These are phyloP conservation scores for Elsinoe ampelina DNA, from an alignment of 2,329 filamentous ascomycete species.

Conservation along the genomic window DNA sequence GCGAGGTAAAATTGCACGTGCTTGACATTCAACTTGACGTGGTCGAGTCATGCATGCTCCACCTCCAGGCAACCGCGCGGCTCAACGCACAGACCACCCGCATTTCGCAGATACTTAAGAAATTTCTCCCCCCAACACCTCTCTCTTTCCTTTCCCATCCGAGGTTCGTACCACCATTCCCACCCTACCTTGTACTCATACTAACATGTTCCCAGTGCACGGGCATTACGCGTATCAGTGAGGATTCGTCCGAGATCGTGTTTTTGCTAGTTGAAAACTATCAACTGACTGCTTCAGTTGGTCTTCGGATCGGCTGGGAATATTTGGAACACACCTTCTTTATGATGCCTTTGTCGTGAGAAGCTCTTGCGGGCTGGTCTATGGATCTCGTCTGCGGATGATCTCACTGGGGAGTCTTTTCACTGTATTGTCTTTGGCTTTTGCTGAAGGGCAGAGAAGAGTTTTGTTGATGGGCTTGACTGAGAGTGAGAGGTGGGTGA, in stretches of 20 bases:
- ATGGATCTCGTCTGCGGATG: slow-evolving; percentile 14
- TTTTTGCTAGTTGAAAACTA: slow-evolving; percentile 92
- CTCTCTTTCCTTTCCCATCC: slow-evolving; percentile 12
- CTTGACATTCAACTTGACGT: too few species aligned
- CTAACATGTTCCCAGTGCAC: slow-evolving; percentile 51
- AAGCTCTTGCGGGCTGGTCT: slow-evolving; percentile 44
- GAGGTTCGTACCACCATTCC: not conserved
- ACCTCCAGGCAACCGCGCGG: too few species aligned
- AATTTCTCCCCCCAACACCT: slow-evolving; percentile 1
- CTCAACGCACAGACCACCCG: not conserved
- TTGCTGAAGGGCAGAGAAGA: slow-evolving; percentile 11
- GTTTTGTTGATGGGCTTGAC: not conserved
- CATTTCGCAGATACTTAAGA: too few species aligned
- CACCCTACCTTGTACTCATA: slow-evolving; percentile 12
- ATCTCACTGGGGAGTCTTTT: slow-evolving; percentile 6
- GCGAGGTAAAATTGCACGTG: too few species aligned
- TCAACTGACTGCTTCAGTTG: slow-evolving; percentile 64
- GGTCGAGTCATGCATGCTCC: too few species aligned
- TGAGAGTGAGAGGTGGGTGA: not conserved
- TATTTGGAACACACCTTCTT: slow-evolving; percentile 55
- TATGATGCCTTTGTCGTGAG: slow-evolving; percentile 24
- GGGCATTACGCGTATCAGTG: slow-evolving; percentile 76
- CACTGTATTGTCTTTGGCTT: slow-evolving; percentile 11
- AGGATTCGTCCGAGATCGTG: slow-evolving; percentile 78
- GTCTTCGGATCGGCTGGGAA: slow-evolving; percentile 64